Conservation (phyloP, 345 rosid genomes). For the Hypericum perforatum region DNA sequence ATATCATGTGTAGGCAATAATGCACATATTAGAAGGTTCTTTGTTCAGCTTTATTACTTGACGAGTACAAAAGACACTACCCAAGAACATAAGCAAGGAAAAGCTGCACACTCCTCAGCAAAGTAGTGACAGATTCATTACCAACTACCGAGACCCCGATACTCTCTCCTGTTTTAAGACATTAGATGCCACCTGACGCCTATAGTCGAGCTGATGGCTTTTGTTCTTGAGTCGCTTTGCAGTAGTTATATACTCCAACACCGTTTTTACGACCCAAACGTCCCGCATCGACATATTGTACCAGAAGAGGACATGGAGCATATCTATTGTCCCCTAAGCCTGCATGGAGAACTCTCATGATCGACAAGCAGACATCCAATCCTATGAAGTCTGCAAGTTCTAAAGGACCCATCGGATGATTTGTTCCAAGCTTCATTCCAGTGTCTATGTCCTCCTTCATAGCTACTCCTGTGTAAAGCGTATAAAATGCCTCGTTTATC, state of each 20-base stretch:
- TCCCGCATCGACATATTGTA: conserved; percentile 82
- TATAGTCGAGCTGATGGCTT: conserved; percentile 36
- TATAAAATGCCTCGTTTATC: conserved; percentile 84
- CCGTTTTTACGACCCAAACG: conserved; percentile 69
- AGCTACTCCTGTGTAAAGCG: conserved; percentile 86
- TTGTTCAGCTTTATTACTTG: no score
- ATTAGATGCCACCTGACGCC: no score
- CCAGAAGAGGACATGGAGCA: conserved; percentile 74
- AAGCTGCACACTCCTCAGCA: no score
- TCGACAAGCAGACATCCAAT: conserved; percentile 65
- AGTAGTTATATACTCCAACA: conserved; percentile 66
- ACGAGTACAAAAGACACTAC: no score
- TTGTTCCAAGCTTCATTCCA: conserved; percentile 86
- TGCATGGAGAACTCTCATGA: conserved; percentile 63
- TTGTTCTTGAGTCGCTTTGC: conserved; percentile 13
- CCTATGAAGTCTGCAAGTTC: conserved; percentile 83
- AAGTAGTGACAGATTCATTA: no score
- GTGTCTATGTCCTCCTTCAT: conserved; percentile 81
- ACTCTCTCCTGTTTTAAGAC: no score
- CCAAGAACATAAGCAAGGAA: no score
- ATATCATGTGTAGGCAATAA: no score
- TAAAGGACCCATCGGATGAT: conserved; percentile 87
- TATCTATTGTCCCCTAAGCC: conserved; percentile 66
- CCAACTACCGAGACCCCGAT: no score
- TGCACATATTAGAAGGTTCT: no score